phyloP scores from a whole-genome alignment of 176 grass and related monocot species.

The Alloteropsis semialata region DNA sequence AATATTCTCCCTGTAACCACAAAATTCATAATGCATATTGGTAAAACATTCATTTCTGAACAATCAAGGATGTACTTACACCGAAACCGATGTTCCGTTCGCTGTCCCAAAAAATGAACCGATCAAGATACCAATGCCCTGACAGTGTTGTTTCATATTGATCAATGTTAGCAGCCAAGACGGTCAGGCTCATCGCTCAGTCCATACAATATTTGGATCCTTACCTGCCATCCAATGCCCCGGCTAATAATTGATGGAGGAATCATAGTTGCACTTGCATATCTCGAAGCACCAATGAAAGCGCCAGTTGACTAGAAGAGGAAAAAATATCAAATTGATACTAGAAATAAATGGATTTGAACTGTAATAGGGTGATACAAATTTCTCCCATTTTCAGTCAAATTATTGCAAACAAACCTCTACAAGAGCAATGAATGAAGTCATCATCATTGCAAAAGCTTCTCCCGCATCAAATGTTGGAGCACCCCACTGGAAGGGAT shows the following conservation, averaged over 20 bases:
- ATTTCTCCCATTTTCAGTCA: neutral
- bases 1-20: slow-evolving; percentile 66
- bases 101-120: slow-evolving; percentile 83
- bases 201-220: neutral
- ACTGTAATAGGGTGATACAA: neutral
- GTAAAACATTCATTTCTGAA: neutral
- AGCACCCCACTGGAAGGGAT: slow-evolving; percentile 96
- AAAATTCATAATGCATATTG: slow-evolving; percentile 18
- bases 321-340: neutral
- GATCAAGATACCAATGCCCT: slow-evolving; percentile 83
- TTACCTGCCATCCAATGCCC: slow-evolving; percentile 93
- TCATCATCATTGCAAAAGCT: slow-evolving; percentile 97
- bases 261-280: slow-evolving; percentile 81
- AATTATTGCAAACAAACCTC: slow-evolving; percentile 55
- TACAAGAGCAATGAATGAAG: slow-evolving; percentile 80
- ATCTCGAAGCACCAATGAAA: slow-evolving; percentile 80
- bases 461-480: slow-evolving; percentile 95
- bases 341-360: neutral
- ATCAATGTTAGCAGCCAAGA: slow-evolving; percentile 12
- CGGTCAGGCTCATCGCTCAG: neutral
- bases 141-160: neutral
- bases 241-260: slow-evolving; percentile 84
- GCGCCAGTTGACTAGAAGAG: slow-evolving; percentile 69
- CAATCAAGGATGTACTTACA: slow-evolving; percentile 47
- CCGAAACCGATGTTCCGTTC: slow-evolving; percentile 64